Evolutionary conservation across 2,329 filamentous ascomycete genomes (phyloP).

Genomic region (Aspergillus uvarum): DNA sequence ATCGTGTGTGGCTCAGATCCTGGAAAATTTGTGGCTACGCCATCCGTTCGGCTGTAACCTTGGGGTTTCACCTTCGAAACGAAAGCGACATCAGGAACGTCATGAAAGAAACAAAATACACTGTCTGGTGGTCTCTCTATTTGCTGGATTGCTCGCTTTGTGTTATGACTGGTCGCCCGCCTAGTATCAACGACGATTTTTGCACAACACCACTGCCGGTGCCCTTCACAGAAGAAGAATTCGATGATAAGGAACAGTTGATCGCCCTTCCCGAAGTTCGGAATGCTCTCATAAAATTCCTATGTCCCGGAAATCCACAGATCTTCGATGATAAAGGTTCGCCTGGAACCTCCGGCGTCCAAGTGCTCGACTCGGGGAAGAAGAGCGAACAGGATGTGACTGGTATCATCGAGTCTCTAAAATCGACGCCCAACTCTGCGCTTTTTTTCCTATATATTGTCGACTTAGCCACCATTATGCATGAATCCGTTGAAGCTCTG

Average conservation of each 20-base stretch:
- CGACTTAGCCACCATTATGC: conserved; percentile 38
- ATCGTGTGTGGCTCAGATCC: conserved; percentile 30
- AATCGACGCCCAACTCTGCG: conserved; percentile 32
- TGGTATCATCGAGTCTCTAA: conserved; percentile 29
- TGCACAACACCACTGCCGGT: conserved; percentile 45
- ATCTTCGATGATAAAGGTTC: conserved; percentile 11
- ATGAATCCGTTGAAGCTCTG: conserved; percentile 37
- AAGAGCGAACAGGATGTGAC: conserved; percentile 24
- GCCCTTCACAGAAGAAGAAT: conserved; percentile 42
- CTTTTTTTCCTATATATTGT: conserved; percentile 43
- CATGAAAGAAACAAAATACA: conserved; percentile 44
- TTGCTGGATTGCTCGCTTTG: conserved; percentile 42
- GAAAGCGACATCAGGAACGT: conserved; percentile 37
- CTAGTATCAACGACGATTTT: conserved; percentile 38
- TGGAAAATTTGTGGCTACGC: conserved; percentile 45
- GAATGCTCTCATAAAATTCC: conserved; percentile 25
- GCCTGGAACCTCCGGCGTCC: conserved; percentile 16
- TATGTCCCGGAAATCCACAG: conserved; percentile 20
- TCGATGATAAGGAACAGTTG: conserved; percentile 33
- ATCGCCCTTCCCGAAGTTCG: conserved; percentile 37
- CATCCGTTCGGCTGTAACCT: conserved; percentile 41
- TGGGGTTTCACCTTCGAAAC: conserved; percentile 47
- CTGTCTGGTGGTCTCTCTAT: conserved; percentile 48
- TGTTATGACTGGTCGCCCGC: conserved; percentile 45
- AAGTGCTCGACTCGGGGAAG: conserved; percentile 13